phyloP scores from a whole-genome alignment of 2,329 filamentous ascomycete species.

The Cladosporium sp. region DNA sequence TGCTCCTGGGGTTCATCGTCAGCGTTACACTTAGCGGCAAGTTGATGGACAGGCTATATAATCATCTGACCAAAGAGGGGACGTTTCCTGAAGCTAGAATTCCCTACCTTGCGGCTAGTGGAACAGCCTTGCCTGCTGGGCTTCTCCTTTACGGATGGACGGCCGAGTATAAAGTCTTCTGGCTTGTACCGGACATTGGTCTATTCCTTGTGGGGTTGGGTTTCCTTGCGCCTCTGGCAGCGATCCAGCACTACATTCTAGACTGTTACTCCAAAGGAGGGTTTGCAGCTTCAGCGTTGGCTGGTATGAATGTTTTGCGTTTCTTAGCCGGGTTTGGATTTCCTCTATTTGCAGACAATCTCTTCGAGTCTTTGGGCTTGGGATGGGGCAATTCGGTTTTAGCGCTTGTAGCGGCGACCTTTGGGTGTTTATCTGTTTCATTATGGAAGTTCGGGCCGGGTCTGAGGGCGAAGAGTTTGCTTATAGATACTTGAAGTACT shows the following conservation, averaged over 20 bases:
- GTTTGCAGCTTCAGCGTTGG: neutral
- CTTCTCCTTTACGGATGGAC: constrained; percentile 57
- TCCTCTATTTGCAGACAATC: neutral
- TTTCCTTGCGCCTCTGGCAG: neutral
- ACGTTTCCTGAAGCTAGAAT: constrained; percentile 38
- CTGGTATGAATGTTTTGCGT: neutral
- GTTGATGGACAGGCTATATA: constrained; percentile 28
- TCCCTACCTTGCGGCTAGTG: constrained; percentile 49
- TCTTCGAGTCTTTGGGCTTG: neutral
- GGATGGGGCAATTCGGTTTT: neutral
- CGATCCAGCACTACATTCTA: neutral
- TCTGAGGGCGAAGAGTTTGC: neutral
- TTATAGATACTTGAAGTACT: too few species aligned
- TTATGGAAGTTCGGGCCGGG: neutral
- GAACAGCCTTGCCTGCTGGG: constrained; percentile 47
- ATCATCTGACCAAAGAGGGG: constrained; percentile 26
- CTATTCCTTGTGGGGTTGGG: neutral
- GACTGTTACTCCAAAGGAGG: neutral
- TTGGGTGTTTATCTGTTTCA: neutral
- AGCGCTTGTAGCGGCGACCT: neutral
- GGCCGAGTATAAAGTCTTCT: constrained; percentile 42
- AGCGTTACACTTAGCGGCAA: constrained; percentile 34
- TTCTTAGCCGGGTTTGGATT: neutral
- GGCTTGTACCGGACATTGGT: constrained; percentile 57
- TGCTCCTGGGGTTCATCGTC: constrained; percentile 24